Evolutionary conservation across 2,329 filamentous ascomycete species (phyloP).

Genomic region (Talaromyces atroroseus): DNA sequence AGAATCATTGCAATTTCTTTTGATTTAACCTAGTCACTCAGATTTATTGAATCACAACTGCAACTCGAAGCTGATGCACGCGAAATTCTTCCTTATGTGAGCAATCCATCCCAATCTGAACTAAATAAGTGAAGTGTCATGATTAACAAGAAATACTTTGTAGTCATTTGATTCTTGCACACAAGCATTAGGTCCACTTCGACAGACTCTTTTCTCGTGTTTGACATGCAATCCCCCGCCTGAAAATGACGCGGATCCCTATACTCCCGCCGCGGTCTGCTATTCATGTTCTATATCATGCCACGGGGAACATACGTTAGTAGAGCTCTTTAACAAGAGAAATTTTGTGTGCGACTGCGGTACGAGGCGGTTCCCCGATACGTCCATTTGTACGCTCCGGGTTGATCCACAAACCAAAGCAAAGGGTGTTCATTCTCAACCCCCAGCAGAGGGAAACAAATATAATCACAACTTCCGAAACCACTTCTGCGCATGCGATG

Average conservation of each 20-base stretch:
- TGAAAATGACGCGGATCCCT: constrained; percentile 54
- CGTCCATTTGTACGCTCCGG: constrained; percentile 70
- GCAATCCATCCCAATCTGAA: constrained; percentile 21
- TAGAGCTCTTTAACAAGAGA: constrained; percentile 93
- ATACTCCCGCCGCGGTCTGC: constrained; percentile 76
- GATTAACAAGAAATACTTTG: not conserved
- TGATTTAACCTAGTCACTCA: constrained; percentile 29
- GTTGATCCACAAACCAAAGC: constrained; percentile 65
- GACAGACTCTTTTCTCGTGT: constrained; percentile 87
- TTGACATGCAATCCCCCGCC: constrained; percentile 87
- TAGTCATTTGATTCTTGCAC: constrained; percentile 94
- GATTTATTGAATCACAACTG: constrained; percentile 84
- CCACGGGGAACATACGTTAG: constrained; percentile 88
- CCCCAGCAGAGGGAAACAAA: constrained; percentile 63
- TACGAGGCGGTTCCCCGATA: constrained; percentile 68
- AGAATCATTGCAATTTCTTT: constrained; percentile 14
- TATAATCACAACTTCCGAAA: constrained; percentile 98
- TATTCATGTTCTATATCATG: constrained; percentile 96
- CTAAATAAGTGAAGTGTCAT: not conserved
- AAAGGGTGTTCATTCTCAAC: constrained; percentile 75
- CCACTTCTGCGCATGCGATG: constrained; percentile 80
- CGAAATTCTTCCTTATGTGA: constrained; percentile 86
- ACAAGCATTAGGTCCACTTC: constrained; percentile 76
- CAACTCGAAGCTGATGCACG: constrained; percentile 90
- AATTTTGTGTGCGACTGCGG: constrained; percentile 97